Base-by-base conservation (phyloP, 176 grass and related monocot species). In the Avena eriantha region DNA sequence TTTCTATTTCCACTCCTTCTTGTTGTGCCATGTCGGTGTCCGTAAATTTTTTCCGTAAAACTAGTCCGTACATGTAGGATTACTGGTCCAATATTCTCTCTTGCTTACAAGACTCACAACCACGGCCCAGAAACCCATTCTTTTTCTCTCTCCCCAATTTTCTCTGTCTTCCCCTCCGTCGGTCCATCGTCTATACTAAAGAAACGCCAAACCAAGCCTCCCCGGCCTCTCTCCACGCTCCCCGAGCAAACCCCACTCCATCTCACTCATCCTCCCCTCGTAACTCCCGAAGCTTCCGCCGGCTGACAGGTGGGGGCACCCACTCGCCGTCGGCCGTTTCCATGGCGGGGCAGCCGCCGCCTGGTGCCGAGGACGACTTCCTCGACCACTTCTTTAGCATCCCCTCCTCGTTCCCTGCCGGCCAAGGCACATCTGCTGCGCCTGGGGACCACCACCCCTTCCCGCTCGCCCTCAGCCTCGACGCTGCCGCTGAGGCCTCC, bases 391-490 rank as follows among this genome's bases (percentile, higher is more conserved):
- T 99, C 89, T 91, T 99, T 73, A 29, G 67, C 64, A 66, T 91
- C 92, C 35, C 83, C 60, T 77, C 87, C 73, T 67, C 64, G 13
- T 81, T 79, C 43, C 68, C 84, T 50, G 85, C 87, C 17, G 89
- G 46, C 65, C 64, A 67, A 75, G 83, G 9, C 77, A 77, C 73
- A 43, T 59, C 22, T 59, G 86, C 55, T 90, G 86, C 12, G 87
- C 64, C 64, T 5, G 64, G 64, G 64, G 64, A 67, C 64, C 64
- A 77, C 36, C 84, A 88, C 54, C 82, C 87, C 36, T 98, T 98
- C 80, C 92, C 95, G 12, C 93, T 98, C 17, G 93, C 91, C 13
- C 91, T 98, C 46, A 98, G 95, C 76, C 89, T 98, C 43, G 95
- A 98, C 26, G 93, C 89, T 6, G 86, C 76, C 14, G 89, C 87